phyloP scores from a whole-genome alignment of 495 filamentous ascomycete genomes.

The Tetracladium setigerum region DNA sequence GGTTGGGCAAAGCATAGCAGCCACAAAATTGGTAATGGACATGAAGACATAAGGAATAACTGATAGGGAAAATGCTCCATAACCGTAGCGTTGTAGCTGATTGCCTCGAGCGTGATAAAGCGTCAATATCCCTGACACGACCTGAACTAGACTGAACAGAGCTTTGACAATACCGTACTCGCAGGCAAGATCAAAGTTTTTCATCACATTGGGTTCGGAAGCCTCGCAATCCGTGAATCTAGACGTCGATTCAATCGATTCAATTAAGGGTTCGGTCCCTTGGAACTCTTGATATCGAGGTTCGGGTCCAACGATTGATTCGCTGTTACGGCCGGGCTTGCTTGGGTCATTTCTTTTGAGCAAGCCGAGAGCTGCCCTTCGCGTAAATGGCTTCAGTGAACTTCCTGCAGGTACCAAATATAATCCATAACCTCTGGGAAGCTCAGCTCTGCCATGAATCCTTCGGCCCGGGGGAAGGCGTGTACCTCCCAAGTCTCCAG shows the following conservation, averaged over 20 bases:
- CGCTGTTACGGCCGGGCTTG: no score
- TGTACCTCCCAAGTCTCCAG: conserved; percentile 3
- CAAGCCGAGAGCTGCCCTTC: no score
- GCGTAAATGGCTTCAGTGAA: not conserved
- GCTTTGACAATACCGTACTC: conserved; percentile 24
- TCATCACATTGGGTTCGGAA: no score
- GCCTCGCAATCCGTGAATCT: no score
- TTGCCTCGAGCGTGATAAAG: conserved; percentile 29
- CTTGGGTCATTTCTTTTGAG: no score
- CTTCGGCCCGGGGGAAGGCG: conserved; percentile 7
- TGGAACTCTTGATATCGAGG: no score
- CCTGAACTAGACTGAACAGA: conserved; percentile 29
- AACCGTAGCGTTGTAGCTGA: conserved; percentile 34
- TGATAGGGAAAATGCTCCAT: conserved; percentile 36
- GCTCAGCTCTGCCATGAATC: not conserved
- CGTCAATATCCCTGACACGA: conserved; percentile 24
- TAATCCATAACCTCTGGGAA: not conserved
- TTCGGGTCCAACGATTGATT: no score
- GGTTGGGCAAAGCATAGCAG: conserved; percentile 20
- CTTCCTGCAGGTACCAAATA: not conserved
- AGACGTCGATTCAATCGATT: no score
- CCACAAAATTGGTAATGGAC: conserved; percentile 38
- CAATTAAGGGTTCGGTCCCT: no score
- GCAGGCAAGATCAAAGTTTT: conserved; percentile 8
- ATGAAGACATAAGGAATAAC: conserved; percentile 37